Percentiles rank a stretch among this genome's conserved stretches.
phyloP scores from a whole-genome alignment of 1,284 basidiomycete genomes.

The Austropuccinia psidii region DNA sequence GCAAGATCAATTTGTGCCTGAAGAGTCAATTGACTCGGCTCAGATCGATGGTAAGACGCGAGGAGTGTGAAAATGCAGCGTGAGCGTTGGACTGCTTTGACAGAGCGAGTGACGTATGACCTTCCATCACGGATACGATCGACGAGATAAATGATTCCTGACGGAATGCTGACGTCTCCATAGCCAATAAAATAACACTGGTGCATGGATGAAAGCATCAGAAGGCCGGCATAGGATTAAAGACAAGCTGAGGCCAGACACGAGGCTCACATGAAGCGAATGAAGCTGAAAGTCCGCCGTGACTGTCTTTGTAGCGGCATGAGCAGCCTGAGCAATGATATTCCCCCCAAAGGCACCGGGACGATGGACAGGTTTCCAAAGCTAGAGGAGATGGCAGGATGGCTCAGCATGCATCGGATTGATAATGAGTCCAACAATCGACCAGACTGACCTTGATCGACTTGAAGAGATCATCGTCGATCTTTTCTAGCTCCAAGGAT shows the following conservation, averaged over 20 bases:
- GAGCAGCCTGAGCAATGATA: slow-evolving; percentile 56
- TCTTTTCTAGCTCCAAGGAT: slow-evolving; percentile 27
- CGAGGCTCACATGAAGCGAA: slow-evolving; percentile 62
- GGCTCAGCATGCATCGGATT: not conserved
- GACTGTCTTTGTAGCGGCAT: slow-evolving; percentile 38
- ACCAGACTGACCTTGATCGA: slow-evolving; percentile 18
- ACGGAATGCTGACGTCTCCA: slow-evolving; percentile 63
- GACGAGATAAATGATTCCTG: slow-evolving; percentile 66
- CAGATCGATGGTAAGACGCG: slow-evolving; percentile 76
- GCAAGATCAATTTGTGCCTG: slow-evolving; percentile 5
- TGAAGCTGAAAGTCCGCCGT: slow-evolving; percentile 44
- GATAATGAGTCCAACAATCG: not conserved
- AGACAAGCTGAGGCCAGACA: not conserved
- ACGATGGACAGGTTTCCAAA: slow-evolving; percentile 61
- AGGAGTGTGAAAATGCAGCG: slow-evolving; percentile 69
- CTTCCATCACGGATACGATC: slow-evolving; percentile 71
- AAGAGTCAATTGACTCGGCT: slow-evolving; percentile 60
- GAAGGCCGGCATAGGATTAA: not conserved
- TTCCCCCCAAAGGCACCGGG: slow-evolving; percentile 55
- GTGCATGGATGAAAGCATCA: slow-evolving; percentile 48
- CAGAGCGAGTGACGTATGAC: slow-evolving; percentile 64
- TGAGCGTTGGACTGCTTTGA: slow-evolving; percentile 68
- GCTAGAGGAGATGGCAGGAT: slow-evolving; percentile 48
- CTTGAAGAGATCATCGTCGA: slow-evolving; percentile 31
- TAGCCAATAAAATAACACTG: slow-evolving; percentile 74